Base-by-base conservation (phyloP, 2,329 filamentous ascomycete species). In the Rhynchosporium agropyri region DNA sequence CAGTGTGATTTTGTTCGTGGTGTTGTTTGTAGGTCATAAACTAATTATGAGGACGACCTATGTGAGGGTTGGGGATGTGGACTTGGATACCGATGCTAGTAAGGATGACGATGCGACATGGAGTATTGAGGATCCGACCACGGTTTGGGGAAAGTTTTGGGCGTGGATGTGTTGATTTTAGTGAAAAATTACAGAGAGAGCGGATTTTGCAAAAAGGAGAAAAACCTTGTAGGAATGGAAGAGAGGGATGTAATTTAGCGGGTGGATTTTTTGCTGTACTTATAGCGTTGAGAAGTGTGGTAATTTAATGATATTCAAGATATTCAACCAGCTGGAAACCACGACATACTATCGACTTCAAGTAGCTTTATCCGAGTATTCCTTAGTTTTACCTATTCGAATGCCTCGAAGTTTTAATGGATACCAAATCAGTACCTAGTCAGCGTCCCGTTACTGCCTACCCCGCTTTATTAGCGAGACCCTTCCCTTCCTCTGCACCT, bases 11-110 rank as follows among this genome's bases (percentile, higher is more conserved):
- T 72, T 90, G 3, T 90, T 89, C 69, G 70, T 82, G 3, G 79
- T 83, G 3, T 74, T 89, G 12, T 87, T 83, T 68, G 60, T 82
- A 1, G 85, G 83, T 1, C 87, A 89, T 77, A 90, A 89, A 67
- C 45, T 79, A 13, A 51, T 77, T 5, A 77, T 66, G 61, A 73
- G 73, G 59, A 72, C 74, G 1, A 68, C 65, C 20, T 74, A 77
- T 64, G 77, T 81, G 46, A 72, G 72, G 56, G 66, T 74, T 8
- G 55, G 69, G 8, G 76, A 79, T 45, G 78, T 77, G 5, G 79
- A 81, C 73, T 65, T 81, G 51, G 73, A 75, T 62, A 78, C 77
- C 0, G 78, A 78, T 12, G 74, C 75, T 55, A 65, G 74, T 33
- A 70, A 72, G 54, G 64, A 69, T 36, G 75, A 77, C 20, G 74